These are phyloP conservation scores for Peribolospora kevripleyi DNA, from an alignment of 768 basidiomycete genomes.

Conservation along the genomic window DNA sequence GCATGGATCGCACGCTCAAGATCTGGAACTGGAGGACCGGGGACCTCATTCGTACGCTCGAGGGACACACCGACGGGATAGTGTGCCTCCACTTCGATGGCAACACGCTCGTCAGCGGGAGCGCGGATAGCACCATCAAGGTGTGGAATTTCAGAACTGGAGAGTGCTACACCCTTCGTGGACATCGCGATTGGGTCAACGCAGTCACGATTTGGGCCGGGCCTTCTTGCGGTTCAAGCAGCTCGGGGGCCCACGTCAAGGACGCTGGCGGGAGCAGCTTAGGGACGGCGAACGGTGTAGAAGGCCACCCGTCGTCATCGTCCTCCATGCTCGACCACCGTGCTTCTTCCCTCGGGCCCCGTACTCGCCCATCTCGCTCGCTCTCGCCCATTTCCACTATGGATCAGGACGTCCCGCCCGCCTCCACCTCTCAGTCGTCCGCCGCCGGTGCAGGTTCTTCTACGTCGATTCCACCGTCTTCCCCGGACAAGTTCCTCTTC, in stretches of 20 bases:
- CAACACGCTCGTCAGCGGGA: slow-evolving; percentile 74
- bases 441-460: too few relatives aligned
- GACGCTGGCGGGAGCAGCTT: slow-evolving; percentile 6
- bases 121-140: slow-evolving; percentile 75
- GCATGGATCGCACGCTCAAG: slow-evolving; percentile 83
- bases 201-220: slow-evolving; percentile 76
- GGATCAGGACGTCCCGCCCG: too few relatives aligned
- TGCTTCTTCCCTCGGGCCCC: slow-evolving; percentile 8
- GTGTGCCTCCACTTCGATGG: slow-evolving; percentile 76
- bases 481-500: slow-evolving; percentile 77
- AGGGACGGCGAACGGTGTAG: slow-evolving; percentile 7
- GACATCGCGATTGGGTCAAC: slow-evolving; percentile 92
- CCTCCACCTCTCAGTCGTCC: too few relatives aligned
- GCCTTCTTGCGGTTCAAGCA: not conserved
- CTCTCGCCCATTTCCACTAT: not conserved
- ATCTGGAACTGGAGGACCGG: slow-evolving; percentile 93
- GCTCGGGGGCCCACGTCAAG: slow-evolving; percentile 9
- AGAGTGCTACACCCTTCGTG: slow-evolving; percentile 72
- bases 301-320: slow-evolving; percentile 15
- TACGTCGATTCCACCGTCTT: slow-evolving; percentile 1
- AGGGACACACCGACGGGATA: slow-evolving; percentile 76
- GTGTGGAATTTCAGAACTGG: slow-evolving; percentile 58
- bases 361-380: not conserved
- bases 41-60: slow-evolving; percentile 59
- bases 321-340: slow-evolving; percentile 13